Evolutionary conservation across 257 asterid species (phyloP).

Genomic region (Gentiana macrophylla): DNA sequence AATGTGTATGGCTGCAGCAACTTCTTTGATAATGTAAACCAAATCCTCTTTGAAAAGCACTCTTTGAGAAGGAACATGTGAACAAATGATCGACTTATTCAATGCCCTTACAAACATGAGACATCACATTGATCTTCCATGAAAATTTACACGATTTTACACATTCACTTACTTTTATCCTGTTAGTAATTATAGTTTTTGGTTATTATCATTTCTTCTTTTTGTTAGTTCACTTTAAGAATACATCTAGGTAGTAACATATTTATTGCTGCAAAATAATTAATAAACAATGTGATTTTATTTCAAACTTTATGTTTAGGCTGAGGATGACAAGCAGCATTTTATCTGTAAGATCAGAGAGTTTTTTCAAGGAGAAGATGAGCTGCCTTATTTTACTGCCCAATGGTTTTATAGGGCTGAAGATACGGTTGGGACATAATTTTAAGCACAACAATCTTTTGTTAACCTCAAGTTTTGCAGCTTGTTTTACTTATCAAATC

Average conservation of each 20-base stretch:
- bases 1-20: too few species aligned
- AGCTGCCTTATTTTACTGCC: slow-evolving; percentile 35
- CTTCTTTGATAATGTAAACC: too few species aligned
- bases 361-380: slow-evolving; percentile 48
- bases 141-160: too few species aligned
- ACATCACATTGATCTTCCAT: too few species aligned
- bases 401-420: slow-evolving; percentile 68
- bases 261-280: not conserved
- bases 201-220: not conserved
- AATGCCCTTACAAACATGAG: too few species aligned
- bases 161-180: too few species aligned
- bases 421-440: slow-evolving; percentile 42
- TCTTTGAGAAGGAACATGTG: too few species aligned
- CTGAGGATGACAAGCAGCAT: slow-evolving; percentile 25
- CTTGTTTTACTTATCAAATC: not conserved
- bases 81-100: too few species aligned
- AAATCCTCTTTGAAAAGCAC: too few species aligned
- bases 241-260: slow-evolving; percentile 6
- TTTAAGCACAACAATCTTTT: too few species aligned
- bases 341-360: slow-evolving; percentile 68
- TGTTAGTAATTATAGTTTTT: not conserved
- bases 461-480: too few species aligned
- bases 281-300: too few species aligned
- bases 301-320: slow-evolving; percentile 21
- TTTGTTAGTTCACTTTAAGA: not conserved